phyloP scores from a whole-genome alignment of 768 basidiomycete species.

The Lactifluus hygrophoroides region DNA sequence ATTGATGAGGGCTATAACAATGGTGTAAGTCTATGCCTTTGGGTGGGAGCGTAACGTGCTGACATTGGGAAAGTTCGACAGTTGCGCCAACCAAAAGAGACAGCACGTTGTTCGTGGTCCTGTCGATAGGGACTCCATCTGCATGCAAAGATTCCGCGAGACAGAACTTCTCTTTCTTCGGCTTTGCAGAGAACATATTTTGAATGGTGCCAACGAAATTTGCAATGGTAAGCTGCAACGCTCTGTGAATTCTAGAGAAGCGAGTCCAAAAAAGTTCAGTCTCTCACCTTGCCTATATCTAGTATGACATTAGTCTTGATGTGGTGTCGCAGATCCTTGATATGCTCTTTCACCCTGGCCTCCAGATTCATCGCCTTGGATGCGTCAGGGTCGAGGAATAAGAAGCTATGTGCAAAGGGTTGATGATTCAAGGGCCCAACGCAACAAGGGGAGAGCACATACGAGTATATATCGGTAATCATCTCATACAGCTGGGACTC shows the following conservation, averaged over 20 bases:
- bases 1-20: constrained; percentile 54
- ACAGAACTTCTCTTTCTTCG: constrained; percentile 33
- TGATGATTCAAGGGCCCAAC: neutral
- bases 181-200: constrained; percentile 38
- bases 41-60: constrained; percentile 13
- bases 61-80: constrained; percentile 64
- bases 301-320: constrained; percentile 47
- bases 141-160: constrained; percentile 50
- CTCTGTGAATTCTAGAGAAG: neutral
- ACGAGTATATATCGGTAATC: constrained; percentile 67
- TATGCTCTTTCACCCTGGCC: constrained; percentile 41
- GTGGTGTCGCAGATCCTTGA: constrained; percentile 43
- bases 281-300: constrained; percentile 35
- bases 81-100: constrained; percentile 61
- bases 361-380: constrained; percentile 49
- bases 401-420: constrained; percentile 41
- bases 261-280: neutral
- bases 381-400: constrained; percentile 66
- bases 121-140: constrained; percentile 47
- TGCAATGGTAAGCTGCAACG: constrained; percentile 26
- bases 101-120: constrained; percentile 59
- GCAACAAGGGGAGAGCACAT: constrained; percentile 22
- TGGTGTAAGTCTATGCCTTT: neutral
- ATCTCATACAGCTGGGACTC: constrained; percentile 52
- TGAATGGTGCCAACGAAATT: constrained; percentile 41